Conservation (phyloP, 208 protist genomes). For the Phytomonas sp. region DNA sequence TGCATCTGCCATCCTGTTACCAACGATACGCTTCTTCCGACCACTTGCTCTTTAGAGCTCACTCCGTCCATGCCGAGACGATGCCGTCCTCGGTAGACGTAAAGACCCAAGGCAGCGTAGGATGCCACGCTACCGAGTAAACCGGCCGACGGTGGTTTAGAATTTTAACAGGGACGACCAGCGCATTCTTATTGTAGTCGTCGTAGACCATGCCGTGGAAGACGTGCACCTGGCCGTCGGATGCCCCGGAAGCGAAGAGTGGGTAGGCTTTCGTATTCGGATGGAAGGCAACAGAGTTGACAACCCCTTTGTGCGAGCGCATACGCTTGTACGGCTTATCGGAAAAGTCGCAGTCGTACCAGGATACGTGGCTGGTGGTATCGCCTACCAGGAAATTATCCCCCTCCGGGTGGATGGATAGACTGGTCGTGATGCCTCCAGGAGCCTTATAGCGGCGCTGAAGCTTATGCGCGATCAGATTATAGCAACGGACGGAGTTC, state of each 20-base stretch:
- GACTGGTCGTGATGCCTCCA: conserved; percentile 83
- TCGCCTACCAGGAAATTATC: conserved; percentile 96
- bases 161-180: conserved; percentile 99
- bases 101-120: conserved; percentile 98
- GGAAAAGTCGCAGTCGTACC: conserved; percentile 98
- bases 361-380: conserved; percentile 88
- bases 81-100: conserved; percentile 94
- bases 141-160: conserved; percentile 91
- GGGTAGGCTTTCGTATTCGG: conserved; percentile 83
- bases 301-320: conserved; percentile 91
- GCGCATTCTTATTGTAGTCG: conserved; percentile 96
- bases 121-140: conserved; percentile 95
- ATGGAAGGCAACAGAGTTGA: conserved; percentile 90
- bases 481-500: conserved; percentile 95
- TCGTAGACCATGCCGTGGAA: conserved; percentile 95
- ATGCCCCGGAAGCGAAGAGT: conserved; percentile 96
- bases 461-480: conserved; percentile 95
- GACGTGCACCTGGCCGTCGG: conserved; percentile 94
- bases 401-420: conserved; percentile 95
- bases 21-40: neutral
- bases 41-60: neutral
- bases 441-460: conserved; percentile 92
- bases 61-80: conserved; percentile 91
- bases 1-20: neutral
- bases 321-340: conserved; percentile 95